A percentile compares a stretch with the other conserved stretches of the same genome.
Evolutionary conservation across 106 monocot genomes (phyloP).

Genomic region (Hemerocallis citrina): DNA sequence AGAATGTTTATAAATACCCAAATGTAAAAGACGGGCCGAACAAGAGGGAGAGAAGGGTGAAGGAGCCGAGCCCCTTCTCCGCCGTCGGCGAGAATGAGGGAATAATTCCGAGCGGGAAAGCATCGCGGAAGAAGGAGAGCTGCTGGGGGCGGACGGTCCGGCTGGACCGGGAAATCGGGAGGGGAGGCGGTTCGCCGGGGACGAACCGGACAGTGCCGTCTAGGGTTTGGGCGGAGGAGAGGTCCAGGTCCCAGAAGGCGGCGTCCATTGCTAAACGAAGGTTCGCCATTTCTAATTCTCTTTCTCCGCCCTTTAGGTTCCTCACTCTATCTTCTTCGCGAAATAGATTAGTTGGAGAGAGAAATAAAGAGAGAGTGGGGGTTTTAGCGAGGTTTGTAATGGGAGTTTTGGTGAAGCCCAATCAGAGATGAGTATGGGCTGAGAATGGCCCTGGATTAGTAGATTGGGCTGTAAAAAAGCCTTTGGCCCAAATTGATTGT

Average conservation of each 20-base stretch:
- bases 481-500: too few relatives aligned
- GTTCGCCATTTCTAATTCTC: conserved; percentile 39
- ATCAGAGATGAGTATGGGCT: too few relatives aligned
- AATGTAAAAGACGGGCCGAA: conserved; percentile 22
- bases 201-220: conserved; percentile 39
- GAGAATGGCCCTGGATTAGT: too few relatives aligned
- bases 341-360: too few relatives aligned
- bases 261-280: conserved; percentile 69
- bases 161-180: conserved; percentile 31
- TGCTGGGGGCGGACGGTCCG: conserved; percentile 50
- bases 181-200: conserved; percentile 47
- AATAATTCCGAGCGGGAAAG: conserved; percentile 57
- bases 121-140: conserved; percentile 44
- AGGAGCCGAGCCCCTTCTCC: conserved; percentile 45
- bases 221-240: conserved; percentile 36
- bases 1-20: conserved; percentile 18
- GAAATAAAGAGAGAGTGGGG: too few relatives aligned
- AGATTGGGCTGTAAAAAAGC: too few relatives aligned
- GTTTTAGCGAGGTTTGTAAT: too few relatives aligned
- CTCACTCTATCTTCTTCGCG: background rate
- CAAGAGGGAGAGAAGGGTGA: conserved; percentile 53
- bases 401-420: too few relatives aligned
- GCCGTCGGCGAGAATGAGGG: conserved; percentile 43
- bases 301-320: background rate
- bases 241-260: conserved; percentile 57